phyloP scores from a whole-genome alignment of 164 flowering plant species.

The Tetrastigma voinierianum region DNA sequence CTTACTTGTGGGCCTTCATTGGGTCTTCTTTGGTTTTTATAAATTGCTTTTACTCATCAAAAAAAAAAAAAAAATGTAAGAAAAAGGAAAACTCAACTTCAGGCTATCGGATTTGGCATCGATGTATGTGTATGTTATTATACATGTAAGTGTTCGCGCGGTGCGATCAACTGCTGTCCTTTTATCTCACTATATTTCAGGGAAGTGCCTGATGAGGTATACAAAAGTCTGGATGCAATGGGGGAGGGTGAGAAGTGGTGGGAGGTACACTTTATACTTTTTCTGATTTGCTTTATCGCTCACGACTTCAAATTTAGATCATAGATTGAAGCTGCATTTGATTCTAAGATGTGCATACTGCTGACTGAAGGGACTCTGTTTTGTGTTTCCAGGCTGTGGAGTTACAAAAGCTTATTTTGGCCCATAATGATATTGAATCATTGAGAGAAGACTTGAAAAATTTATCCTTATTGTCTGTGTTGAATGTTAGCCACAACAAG shows the following conservation, averaged over 20 bases:
- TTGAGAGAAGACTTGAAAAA: constrained; percentile 77
- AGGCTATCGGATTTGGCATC: no score
- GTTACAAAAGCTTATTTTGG: constrained; percentile 85
- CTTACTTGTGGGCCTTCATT: no score
- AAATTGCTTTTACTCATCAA: no score
- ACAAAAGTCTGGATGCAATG: constrained; percentile 59
- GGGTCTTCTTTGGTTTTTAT: no score
- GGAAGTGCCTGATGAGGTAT: constrained; percentile 85
- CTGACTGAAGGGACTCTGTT: neutral
- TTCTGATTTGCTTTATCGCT: neutral
- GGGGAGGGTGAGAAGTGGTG: constrained; percentile 95
- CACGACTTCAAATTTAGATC: neutral
- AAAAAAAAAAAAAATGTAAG: no score
- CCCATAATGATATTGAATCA: constrained; percentile 77
- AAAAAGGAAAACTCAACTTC: no score
- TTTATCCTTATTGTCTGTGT: constrained; percentile 53
- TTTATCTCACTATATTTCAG: constrained; percentile 30
- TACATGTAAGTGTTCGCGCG: no score
- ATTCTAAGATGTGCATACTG: neutral
- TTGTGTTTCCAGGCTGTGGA: constrained; percentile 63
- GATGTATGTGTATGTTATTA: no score
- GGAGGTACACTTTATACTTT: constrained; percentile 61
- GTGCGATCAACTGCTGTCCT: neutral
- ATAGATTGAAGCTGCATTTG: neutral
- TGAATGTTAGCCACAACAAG: constrained; percentile 89